Conservation (phyloP, 495 filamentous ascomycete species). For the Elaphomyces granulatus region DNA sequence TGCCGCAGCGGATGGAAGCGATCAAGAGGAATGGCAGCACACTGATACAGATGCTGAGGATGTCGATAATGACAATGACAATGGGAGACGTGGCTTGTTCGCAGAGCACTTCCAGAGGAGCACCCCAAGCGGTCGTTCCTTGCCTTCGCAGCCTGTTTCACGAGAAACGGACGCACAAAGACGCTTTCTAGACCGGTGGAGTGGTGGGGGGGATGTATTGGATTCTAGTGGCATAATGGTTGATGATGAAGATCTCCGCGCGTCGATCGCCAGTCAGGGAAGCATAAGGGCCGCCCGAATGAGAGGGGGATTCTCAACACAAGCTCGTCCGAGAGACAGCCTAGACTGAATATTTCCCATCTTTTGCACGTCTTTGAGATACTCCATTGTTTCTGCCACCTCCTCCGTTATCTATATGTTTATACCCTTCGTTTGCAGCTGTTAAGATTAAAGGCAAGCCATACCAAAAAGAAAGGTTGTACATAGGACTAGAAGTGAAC, state of each 20-base stretch:
- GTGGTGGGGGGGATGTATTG: conserved; percentile 30
- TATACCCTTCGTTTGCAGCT: too few species aligned
- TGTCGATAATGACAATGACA: conserved; percentile 27
- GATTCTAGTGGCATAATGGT: conserved; percentile 28
- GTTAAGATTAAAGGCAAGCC: too few species aligned
- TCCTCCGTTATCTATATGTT: too few species aligned
- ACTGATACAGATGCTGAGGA: conserved; percentile 72
- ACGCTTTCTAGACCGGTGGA: conserved; percentile 33
- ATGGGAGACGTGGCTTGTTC: conserved; percentile 16
- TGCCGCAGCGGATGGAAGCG: conserved; percentile 13
- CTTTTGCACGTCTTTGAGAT: too few species aligned
- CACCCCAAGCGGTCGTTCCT: conserved; percentile 20
- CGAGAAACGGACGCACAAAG: conserved; percentile 30
- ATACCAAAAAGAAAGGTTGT: too few species aligned
- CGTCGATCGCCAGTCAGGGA: conserved; percentile 28
- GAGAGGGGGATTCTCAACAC: conserved; percentile 22
- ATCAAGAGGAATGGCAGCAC: conserved; percentile 43
- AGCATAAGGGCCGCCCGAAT: conserved; percentile 13
- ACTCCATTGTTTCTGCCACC: too few species aligned
- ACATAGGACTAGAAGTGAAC: too few species aligned
- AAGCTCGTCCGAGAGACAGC: conserved; percentile 29
- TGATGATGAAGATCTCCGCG: conserved; percentile 23
- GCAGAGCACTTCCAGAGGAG: conserved; percentile 24
- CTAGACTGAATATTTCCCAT: conserved; percentile 17
- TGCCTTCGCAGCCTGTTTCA: conserved; percentile 16